Evolutionary conservation across 257 asterid species (phyloP), one percentile per base, ranked within the genome.

Genomic region (Thymus mandschuricus): DNA sequence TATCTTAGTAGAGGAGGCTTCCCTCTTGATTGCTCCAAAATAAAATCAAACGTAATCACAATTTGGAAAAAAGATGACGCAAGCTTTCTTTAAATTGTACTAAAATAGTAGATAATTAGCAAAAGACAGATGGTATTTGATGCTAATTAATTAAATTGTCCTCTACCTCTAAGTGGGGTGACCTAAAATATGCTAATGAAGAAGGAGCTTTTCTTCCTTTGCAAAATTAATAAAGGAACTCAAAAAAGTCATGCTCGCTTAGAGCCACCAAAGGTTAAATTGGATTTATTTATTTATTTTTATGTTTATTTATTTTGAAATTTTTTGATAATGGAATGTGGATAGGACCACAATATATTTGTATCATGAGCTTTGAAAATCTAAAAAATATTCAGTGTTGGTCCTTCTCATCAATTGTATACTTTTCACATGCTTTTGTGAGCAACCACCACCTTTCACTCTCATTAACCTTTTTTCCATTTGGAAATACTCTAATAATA

Each of bases 81-180:
- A 59, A 21, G n/a, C 35, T 65, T 10, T 59, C 66, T 64, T 55
- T 57, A 69, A 21, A 21, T 51, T 15, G 29, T 29, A n/a, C 8
- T n/a, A 11, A 48, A n/a, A 21, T 48, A 61, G 27, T 9, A 73
- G 58, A 38, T 30, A 48, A 54, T 50, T 9, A 78, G 57, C 13
- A 38, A 75, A 68, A 72, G 72, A 74, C 78, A 68, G 70, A 38
- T 71, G 41, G 78, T 72, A 71, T 70, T 43, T 77, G 61, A 73
- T 76, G 79, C 75, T 30, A 71, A 73, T 29, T 13, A 51, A 34
- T 30, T 13, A 52, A 35, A 64, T 60, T 69, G 81, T 80, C 79
- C 81, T 81, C 44, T 76, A 75, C 73, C 71, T 66, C 72, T 48
- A 59, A 76, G 91, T 85, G 88, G 86, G 85, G 44, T 85, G 91